A percentile compares a stretch with the other conserved stretches of the same genome.
Evolutionary conservation across 1,284 basidiomycete species (phyloP).

Genomic region (Rhodotorula sp.): DNA sequence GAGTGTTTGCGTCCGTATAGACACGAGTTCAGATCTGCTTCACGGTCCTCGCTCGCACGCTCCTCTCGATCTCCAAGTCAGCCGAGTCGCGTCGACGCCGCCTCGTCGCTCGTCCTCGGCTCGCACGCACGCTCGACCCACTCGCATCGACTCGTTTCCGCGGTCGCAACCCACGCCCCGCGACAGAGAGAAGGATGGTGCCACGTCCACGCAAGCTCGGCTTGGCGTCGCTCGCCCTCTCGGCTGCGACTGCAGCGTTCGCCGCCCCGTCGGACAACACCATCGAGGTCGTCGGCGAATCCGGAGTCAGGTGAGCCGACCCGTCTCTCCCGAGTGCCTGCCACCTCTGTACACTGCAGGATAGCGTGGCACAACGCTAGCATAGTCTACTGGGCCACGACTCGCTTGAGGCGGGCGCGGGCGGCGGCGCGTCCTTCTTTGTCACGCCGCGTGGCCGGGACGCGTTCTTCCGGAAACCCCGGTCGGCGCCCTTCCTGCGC

Average conservation of each 20-base stretch:
- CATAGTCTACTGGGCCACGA: no score
- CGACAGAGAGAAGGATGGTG: neutral
- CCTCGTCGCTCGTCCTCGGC: neutral
- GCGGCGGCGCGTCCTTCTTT: neutral
- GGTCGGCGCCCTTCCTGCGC: neutral
- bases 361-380: neutral
- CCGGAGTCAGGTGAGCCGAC: constrained; percentile 43
- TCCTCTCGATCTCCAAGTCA: no score
- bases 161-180: no score
- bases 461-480: neutral
- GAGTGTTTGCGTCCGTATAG: no score
- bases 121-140: neutral
- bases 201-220: neutral
- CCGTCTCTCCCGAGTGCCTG: no score
- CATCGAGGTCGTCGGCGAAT: constrained; percentile 43
- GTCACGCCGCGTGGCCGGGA: neutral
- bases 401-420: no score
- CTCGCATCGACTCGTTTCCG: neutral
- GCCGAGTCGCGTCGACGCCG: neutral
- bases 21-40: no score
- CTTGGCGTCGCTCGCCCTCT: constrained; percentile 18
- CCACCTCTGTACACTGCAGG: neutral
- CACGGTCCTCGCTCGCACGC: no score
- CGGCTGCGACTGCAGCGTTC: constrained; percentile 4
- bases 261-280: constrained; percentile 41